Base-by-base conservation (phyloP, 2,329 filamentous ascomycete genomes). In the Neonectria sp. region DNA sequence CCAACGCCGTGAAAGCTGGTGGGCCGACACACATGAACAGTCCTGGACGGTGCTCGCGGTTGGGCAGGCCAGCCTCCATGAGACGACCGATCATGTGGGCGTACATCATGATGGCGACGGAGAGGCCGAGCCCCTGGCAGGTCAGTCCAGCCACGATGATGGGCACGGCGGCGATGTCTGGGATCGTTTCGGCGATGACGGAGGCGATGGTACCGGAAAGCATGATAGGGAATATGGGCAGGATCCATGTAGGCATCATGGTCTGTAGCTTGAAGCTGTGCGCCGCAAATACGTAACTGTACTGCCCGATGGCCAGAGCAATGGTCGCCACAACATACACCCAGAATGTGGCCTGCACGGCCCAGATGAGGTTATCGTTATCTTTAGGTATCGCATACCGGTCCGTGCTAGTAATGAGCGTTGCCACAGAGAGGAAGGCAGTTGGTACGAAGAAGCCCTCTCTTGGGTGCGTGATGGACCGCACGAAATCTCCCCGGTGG, bases 151-250 rank as follows among this genome's bases (percentile, higher is more conserved):
- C 90, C 27, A 89, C 83, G 58, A 92, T 82, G 66, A 94, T 92
- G 2, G 90, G 85, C n/a, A 92, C 77, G 2, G 89, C 86, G 1
- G 85, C 77, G 5, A 82, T 78, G 0, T 86, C 78, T 0, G 91
- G 89, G 70, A 93, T 91, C 1, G 85, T 85, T 9, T 84, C 82
- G 12, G 87, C 86, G 57, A 93, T 91, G 68, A 91, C 86, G 1
- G 89, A 88, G 3, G 92, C 91, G 51, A 94, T 89, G 2, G 91
- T 93, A 2, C 92, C 92, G 0, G 86, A 87, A 11, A 94, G 85
- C 91, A 94, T 93, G 77, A 92, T 84, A 12, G 91, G 91, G 77
- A 93, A 94, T 72, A 93, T 90, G n/a, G 91, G 91, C 5, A 94
- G 82, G 65, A 93, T 89, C 91, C 91, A 93, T 0, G 90, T 90